Evolutionary conservation across 2,329 filamentous ascomycete genomes (phyloP).

Genomic region (Alternaria sp.): DNA sequence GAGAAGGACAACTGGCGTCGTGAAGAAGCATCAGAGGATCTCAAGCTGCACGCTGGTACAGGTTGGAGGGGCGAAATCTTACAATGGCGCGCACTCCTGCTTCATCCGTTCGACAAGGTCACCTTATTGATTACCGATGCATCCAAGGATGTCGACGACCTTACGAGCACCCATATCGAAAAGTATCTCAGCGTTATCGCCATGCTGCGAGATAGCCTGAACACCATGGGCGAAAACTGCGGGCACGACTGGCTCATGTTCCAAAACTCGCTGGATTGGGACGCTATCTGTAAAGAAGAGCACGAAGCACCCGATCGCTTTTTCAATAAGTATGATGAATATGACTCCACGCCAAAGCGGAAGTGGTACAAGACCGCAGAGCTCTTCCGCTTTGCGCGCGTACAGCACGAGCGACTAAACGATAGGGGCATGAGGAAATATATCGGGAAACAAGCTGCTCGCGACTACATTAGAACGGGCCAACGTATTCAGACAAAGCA

Average conservation of each 20-base stretch:
- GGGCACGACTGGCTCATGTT: not conserved
- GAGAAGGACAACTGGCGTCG: not conserved
- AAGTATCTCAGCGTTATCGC: not conserved
- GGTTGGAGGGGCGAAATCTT: rapidly evolving
- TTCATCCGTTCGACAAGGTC: not conserved
- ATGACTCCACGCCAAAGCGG: no score
- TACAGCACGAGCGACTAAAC: not conserved
- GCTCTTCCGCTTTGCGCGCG: not conserved
- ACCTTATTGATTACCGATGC: not conserved
- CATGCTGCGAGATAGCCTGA: not conserved
- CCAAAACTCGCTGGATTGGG: not conserved
- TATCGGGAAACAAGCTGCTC: no score
- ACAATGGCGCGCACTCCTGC: not conserved
- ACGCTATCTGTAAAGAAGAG: not conserved
- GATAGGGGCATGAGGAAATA: not conserved
- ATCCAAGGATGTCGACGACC: not conserved
- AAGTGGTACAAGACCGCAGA: not conserved
- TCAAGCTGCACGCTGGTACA: not conserved
- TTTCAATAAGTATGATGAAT: no score
- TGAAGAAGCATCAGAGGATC: not conserved
- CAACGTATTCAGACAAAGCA: not conserved
- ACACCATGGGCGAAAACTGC: not conserved
- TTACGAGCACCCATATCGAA: not conserved
- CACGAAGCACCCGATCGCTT: no score
- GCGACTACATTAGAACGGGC: no score